phyloP scores from a whole-genome alignment of 371 early-diverging fungal genomes.

The Mucor circinelloides region DNA sequence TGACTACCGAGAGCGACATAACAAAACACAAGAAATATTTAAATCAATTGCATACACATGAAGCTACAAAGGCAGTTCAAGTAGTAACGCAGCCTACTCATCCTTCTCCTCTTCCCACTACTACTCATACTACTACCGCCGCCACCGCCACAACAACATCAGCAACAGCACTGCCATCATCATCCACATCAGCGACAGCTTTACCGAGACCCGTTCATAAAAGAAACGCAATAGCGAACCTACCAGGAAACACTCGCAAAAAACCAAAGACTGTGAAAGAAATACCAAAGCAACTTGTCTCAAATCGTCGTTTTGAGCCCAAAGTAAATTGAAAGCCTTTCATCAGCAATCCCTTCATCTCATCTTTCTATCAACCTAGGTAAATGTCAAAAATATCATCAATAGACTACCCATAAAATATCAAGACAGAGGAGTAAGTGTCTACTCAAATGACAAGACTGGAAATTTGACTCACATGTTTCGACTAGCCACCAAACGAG shows the following conservation, averaged over 20 bases:
- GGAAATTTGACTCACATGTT: constrained; percentile 1
- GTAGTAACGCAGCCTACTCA: neutral
- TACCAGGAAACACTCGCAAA: neutral
- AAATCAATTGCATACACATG: constrained; percentile 15
- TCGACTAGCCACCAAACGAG: neutral
- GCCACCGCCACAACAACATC: too few species aligned
- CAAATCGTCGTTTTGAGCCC: constrained; percentile 1
- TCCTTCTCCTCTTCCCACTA: too few species aligned
- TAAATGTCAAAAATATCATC: constrained; percentile 24
- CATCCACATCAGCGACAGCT: neutral
- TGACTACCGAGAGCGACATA: neutral
- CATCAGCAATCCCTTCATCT: neutral
- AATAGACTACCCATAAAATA: constrained; percentile 16
- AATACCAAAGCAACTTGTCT: neutral
- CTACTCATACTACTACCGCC: too few species aligned
- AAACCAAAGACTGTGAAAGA: neutral
- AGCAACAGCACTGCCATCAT: neutral
- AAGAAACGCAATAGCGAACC: neutral
- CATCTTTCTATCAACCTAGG: constrained; percentile 5
- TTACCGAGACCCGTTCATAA: neutral
- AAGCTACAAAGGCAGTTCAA: neutral
- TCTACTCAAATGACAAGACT: neutral
- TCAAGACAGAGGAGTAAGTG: constrained; percentile 1
- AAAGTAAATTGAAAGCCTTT: neutral
- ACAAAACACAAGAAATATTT: constrained; percentile 20